Evolutionary conservation across 2,329 filamentous ascomycete genomes (phyloP), one percentile per base, ranked within the genome.

Genomic region (Achaetomium macrosporum): DNA sequence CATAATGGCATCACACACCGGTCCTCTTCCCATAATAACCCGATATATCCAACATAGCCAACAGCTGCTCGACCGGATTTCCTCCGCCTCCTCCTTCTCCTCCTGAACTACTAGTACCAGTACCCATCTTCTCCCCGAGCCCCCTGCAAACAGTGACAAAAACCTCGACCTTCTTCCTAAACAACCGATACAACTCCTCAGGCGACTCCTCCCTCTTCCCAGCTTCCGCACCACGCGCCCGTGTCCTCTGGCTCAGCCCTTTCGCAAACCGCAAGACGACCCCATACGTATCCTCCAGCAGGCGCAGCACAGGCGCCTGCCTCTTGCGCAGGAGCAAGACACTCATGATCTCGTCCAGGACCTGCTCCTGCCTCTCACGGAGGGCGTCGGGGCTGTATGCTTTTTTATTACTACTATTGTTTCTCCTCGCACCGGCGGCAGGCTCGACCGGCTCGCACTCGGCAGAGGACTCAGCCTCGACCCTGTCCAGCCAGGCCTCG

Each of bases 221-320:
- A 13, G 12, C 39, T 19, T 4, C 57, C 61, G 56, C 57, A 63
- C 60, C 59, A 71, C 59, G 33, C 33, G 30, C 30, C 12, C 30
- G 30, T 31, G 30, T 7, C 37, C 19, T 72, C n/a, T 71, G 61
- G 59, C 73, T 69, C 16, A 70, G 67, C 36, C 68, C 64, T 60
- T 76, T 78, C n/a, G 84, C 82, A 64, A 93, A 93, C 12, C 76
- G 72, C 11, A 96, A 71, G n/a, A 95, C 78, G 0, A 81, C 69
- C 1, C 75, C 73, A 58, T 95, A 92, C 1, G 92, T 87, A 16
- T 87, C 85, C 56, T 95, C 87, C 0, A 96, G 71, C 0, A 95
- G 71, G 37, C 78, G 79, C 57, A 90, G 74, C 0, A 90, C 81
- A 1, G 88, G 84, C 54, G 82, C 76, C 66, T 95, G 90, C 35